Conservation (phyloP, 495 filamentous ascomycete species). For the Lophiotrema nucula region DNA sequence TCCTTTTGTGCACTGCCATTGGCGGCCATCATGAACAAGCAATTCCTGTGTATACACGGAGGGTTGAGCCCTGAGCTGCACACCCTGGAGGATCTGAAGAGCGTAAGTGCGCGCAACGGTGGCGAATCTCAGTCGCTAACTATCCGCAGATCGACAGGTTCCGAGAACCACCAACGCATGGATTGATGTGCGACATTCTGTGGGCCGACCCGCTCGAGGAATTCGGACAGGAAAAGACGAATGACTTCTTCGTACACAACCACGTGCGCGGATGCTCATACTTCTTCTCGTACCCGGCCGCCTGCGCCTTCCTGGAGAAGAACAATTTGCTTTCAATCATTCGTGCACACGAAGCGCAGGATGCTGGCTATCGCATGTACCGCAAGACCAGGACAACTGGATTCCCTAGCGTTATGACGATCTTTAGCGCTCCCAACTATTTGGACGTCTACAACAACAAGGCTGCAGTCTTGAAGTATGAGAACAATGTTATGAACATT, state of each 20-base stretch:
- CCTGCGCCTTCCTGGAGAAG: conserved; percentile 96
- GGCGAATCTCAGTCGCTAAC: conserved; percentile 14
- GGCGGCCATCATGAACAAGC: conserved; percentile 99
- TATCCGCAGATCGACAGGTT: conserved; percentile 84
- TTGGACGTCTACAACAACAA: conserved; percentile 99
- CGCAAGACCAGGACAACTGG: conserved; percentile 96
- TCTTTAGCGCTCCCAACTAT: conserved; percentile 98
- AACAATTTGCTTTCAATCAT: conserved; percentile 98
- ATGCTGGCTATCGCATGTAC: conserved; percentile 99
- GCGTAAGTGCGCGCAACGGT: conserved; percentile 51
- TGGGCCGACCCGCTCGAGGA: conserved; percentile 99
- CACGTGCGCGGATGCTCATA: conserved; percentile 98
- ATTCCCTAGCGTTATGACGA: conserved; percentile 99
- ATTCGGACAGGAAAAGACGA: conserved; percentile 97
- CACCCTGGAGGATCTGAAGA: conserved; percentile 88
- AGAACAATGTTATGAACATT: conserved; percentile 99
- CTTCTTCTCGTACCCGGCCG: conserved; percentile 99
- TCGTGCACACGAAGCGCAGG: conserved; percentile 97
- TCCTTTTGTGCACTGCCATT: conserved; percentile 93
- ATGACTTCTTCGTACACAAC: conserved; percentile 96
- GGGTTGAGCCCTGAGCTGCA: conserved; percentile 94
- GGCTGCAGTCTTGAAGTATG: conserved; percentile 95
- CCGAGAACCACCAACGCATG: conserved; percentile 93
- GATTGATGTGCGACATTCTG: conserved; percentile 97
- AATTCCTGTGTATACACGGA: conserved; percentile 97